Conservation (phyloP, 192 early-diverging fungal genomes). For the Backusella tarrabulga region DNA sequence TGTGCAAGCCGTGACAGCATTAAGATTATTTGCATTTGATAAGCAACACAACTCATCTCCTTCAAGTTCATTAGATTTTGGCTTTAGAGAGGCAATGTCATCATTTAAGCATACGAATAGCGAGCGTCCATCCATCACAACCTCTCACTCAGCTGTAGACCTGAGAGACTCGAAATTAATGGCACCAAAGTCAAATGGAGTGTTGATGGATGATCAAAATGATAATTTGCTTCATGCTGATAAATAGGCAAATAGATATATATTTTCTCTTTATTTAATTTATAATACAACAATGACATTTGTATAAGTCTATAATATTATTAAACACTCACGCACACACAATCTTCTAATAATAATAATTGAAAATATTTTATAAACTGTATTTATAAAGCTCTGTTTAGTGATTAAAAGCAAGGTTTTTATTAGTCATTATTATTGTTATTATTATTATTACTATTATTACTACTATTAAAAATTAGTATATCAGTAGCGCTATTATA, state of each 20-base stretch:
- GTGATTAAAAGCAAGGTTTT: not conserved
- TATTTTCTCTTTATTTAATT: not conserved
- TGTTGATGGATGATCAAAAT: not conserved
- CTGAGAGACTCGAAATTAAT: constrained; percentile 9
- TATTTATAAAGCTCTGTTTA: not conserved
- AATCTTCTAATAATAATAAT: not conserved
- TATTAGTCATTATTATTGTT: not conserved
- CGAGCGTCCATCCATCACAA: not conserved
- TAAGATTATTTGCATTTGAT: constrained; percentile 41
- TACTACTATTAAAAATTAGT: not conserved
- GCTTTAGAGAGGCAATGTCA: constrained; percentile 44
- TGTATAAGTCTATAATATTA: constrained; percentile 2
- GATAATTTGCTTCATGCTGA: not conserved
- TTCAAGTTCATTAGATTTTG: constrained; percentile 37
- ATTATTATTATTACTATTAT: not conserved
- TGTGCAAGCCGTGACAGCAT: not conserved
- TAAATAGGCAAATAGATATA: not conserved
- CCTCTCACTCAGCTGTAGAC: constrained; percentile 35
- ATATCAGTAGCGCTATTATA: not conserved
- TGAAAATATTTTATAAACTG: not conserved
- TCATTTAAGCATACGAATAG: constrained; percentile 27
- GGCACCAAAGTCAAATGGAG: not conserved
- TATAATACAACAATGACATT: not conserved
- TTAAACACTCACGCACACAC: not conserved
- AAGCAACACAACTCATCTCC: constrained; percentile 40